These are phyloP conservation scores for Beta corolliflora DNA, from an alignment of 179 eudicot genomes.

Conservation along the genomic window DNA sequence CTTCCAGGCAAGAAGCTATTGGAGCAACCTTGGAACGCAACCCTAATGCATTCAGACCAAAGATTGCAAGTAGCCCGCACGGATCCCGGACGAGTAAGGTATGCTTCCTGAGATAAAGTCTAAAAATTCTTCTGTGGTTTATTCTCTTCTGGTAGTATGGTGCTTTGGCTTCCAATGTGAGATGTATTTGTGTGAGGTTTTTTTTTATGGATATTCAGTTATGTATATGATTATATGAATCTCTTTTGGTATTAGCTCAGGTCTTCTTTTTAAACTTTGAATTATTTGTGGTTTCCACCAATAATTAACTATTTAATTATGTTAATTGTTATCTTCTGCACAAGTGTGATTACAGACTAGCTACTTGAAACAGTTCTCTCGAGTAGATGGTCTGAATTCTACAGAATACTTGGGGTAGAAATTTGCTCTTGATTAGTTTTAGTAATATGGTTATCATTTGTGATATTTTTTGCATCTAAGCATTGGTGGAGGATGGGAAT, in stretches of 20 bases:
- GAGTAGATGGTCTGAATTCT: background rate
- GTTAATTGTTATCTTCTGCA: background rate
- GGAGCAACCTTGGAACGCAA: conserved; percentile 57
- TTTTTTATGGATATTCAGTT: background rate
- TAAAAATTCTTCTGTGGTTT: background rate
- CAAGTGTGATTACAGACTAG: background rate
- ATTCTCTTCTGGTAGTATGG: background rate
- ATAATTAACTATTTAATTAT: background rate
- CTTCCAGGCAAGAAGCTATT: conserved; percentile 56
- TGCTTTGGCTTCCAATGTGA: background rate
- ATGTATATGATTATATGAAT: background rate
- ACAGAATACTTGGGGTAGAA: background rate
- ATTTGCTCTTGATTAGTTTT: background rate
- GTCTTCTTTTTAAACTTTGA: background rate
- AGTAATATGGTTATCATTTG: background rate
- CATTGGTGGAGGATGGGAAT: background rate
- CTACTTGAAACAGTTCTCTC: background rate
- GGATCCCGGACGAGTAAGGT: conserved; percentile 50
- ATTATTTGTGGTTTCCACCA: background rate
- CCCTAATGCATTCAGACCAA: conserved; percentile 72
- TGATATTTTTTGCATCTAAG: background rate
- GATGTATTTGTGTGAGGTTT: background rate
- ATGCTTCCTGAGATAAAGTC: conserved; percentile 20
- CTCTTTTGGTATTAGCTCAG: background rate
- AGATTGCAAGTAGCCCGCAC: conserved; percentile 59